These are phyloP conservation scores for Pleurotus pulmonarius DNA, from an alignment of 768 basidiomycete species.

Conservation along the genomic window DNA sequence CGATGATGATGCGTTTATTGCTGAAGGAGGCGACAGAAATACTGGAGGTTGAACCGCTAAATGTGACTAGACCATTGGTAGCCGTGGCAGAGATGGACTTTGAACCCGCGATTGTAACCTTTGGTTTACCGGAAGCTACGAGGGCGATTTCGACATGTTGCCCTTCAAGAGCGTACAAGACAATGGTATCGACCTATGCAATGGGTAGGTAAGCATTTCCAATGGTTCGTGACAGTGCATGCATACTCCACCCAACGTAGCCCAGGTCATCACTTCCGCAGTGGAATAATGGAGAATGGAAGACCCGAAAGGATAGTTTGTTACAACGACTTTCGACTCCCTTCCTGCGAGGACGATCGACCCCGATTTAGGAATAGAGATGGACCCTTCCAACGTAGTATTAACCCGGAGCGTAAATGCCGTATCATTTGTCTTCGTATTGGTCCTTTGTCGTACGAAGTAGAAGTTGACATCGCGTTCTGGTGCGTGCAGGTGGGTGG, in stretches of 20 bases:
- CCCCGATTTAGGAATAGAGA: conserved; percentile 32
- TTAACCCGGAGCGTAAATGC: conserved; percentile 37
- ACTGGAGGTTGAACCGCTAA: conserved; percentile 39
- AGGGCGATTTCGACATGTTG: conserved; percentile 30
- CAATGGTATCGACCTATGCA: conserved; percentile 25
- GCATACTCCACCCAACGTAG: conserved; percentile 28
- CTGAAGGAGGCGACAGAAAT: conserved; percentile 39
- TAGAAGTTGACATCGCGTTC: conserved; percentile 53
- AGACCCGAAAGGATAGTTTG: conserved; percentile 58
- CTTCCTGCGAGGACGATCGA: conserved; percentile 55
- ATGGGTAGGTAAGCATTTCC: neutral
- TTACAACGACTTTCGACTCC: conserved; percentile 60
- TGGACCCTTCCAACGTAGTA: conserved; percentile 42
- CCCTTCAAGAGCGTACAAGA: conserved; percentile 33
- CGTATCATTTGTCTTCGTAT: conserved; percentile 45
- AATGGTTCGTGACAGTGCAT: neutral
- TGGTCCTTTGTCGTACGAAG: conserved; percentile 48
- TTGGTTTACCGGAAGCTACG: conserved; percentile 5
- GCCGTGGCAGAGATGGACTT: conserved; percentile 16
- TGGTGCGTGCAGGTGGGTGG: conserved; percentile 52
- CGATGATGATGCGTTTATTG: conserved; percentile 46
- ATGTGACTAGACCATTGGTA: conserved; percentile 27
- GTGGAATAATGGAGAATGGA: conserved; percentile 59
- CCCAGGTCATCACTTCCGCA: conserved; percentile 48
- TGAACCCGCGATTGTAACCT: conserved; percentile 16